A percentile compares a stretch with the other conserved stretches of the same genome.
Evolutionary conservation across 257 asterid species (phyloP).

Genomic region (Linaria vulgaris): DNA sequence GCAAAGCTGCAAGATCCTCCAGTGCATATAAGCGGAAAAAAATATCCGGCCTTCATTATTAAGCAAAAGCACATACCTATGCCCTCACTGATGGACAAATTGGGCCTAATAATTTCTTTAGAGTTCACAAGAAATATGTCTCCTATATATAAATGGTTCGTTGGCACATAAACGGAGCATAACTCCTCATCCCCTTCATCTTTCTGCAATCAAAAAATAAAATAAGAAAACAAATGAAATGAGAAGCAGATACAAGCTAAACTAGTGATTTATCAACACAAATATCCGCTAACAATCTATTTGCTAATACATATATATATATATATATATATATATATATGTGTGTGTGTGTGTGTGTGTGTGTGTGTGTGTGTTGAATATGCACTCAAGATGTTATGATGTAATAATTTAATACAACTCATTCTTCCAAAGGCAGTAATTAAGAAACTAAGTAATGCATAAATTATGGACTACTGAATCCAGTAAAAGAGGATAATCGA

Average conservation of each 20-base stretch:
- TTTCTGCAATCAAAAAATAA: conserved; percentile 50
- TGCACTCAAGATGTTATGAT: conserved; percentile 8
- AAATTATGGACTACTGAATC: background rate
- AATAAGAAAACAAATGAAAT: conserved; percentile 15
- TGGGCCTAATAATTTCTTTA: conserved; percentile 77
- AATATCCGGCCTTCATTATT: background rate
- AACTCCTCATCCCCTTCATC: conserved; percentile 77
- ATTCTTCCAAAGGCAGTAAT: background rate
- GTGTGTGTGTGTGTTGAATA: too few species aligned
- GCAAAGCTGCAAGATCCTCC: background rate
- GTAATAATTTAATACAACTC: conserved; percentile 13
- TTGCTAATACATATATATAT: too few species aligned
- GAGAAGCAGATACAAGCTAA: conserved; percentile 10
- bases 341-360: too few species aligned
- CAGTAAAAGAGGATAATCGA: conserved; percentile 11
- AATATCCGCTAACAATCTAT: too few species aligned
- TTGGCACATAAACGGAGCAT: conserved; percentile 83
- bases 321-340: too few species aligned
- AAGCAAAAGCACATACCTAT: conserved; percentile 47
- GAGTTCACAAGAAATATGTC: conserved; percentile 77
- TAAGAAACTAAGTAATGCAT: background rate
- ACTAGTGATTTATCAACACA: conserved; percentile 2
- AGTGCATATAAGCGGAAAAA: background rate
- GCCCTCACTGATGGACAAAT: conserved; percentile 84
- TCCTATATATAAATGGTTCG: conserved; percentile 86